Conservation (phyloP, 2,329 filamentous ascomycete genomes). For the Cladorrhinum sp. region DNA sequence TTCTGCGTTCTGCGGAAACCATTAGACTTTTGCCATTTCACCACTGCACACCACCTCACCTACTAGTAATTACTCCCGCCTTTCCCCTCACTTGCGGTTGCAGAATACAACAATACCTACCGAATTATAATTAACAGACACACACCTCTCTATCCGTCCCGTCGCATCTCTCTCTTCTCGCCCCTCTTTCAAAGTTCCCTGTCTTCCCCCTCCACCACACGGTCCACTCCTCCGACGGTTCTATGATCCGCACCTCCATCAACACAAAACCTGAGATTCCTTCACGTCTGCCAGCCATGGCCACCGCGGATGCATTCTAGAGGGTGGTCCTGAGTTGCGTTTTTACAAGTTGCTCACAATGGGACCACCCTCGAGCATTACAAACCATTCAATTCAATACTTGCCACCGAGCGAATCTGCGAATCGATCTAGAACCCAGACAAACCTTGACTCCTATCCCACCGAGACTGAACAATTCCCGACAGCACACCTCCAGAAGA, state of each 20-base stretch:
- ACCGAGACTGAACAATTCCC: not conserved
- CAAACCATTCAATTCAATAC: not conserved
- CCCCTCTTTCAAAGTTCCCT: no score
- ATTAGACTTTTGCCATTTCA: no score
- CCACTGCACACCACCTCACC: no score
- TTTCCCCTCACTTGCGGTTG: conserved; percentile 5
- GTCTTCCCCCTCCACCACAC: not conserved
- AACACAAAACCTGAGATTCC: conserved; percentile 13
- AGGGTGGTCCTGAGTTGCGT: conserved; percentile 49
- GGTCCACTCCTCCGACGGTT: conserved; percentile 2
- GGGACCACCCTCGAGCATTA: conserved; percentile 54
- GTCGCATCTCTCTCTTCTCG: not conserved
- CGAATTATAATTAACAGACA: no score
- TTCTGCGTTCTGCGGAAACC: no score
- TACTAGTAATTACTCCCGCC: no score
- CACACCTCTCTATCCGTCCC: not conserved
- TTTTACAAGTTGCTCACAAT: conserved; percentile 42
- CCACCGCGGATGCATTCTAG: conserved; percentile 48
- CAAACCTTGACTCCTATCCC: not conserved
- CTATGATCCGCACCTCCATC: conserved; percentile 16
- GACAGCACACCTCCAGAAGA: not conserved
- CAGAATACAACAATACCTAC: not conserved
- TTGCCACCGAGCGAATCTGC: not conserved
- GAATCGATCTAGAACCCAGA: no score
- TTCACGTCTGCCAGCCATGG: conserved; percentile 38